These are phyloP conservation scores for Sporothrix brasiliensis DNA, from an alignment of 2,329 filamentous ascomycete genomes.

Conservation along the genomic window DNA sequence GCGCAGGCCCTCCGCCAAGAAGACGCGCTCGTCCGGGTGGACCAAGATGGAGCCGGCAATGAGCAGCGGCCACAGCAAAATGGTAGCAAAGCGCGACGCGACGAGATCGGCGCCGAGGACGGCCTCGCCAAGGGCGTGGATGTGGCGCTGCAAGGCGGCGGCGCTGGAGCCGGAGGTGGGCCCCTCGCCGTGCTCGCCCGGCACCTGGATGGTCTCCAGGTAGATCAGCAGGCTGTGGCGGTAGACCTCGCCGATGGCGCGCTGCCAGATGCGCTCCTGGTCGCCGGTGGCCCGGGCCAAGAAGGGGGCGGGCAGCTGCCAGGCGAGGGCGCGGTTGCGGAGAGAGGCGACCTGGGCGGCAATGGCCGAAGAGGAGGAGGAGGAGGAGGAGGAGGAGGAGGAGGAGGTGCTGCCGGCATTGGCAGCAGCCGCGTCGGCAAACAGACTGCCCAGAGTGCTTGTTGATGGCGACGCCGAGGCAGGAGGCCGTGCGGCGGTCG, in stretches of 20 bases:
- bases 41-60: slow-evolving; percentile 34
- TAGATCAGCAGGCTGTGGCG: slow-evolving; percentile 35
- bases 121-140: slow-evolving; percentile 33
- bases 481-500: not conserved
- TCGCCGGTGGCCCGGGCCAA: slow-evolving; percentile 29
- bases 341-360: slow-evolving; percentile 25
- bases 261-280: slow-evolving; percentile 34
- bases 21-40: slow-evolving; percentile 29
- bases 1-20: slow-evolving; percentile 33
- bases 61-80: slow-evolving; percentile 36
- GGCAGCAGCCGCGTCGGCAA: not conserved
- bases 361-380: not conserved
- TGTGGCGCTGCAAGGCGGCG: slow-evolving; percentile 31
- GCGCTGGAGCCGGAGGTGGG: not conserved
- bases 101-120: slow-evolving; percentile 32
- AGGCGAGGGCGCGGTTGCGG: slow-evolving; percentile 31
- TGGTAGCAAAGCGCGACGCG: slow-evolving; percentile 33
- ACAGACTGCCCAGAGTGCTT: slow-evolving; percentile 18
- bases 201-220: slow-evolving; percentile 30
- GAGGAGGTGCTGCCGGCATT: not conserved
- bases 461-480: not conserved
- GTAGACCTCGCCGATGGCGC: slow-evolving; percentile 35
- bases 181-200: not conserved
- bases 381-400: not conserved
- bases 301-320: slow-evolving; percentile 33